These are phyloP conservation scores for Cyamopsis tetragonoloba DNA, from an alignment of 306 rosid species.

Conservation along the genomic window DNA sequence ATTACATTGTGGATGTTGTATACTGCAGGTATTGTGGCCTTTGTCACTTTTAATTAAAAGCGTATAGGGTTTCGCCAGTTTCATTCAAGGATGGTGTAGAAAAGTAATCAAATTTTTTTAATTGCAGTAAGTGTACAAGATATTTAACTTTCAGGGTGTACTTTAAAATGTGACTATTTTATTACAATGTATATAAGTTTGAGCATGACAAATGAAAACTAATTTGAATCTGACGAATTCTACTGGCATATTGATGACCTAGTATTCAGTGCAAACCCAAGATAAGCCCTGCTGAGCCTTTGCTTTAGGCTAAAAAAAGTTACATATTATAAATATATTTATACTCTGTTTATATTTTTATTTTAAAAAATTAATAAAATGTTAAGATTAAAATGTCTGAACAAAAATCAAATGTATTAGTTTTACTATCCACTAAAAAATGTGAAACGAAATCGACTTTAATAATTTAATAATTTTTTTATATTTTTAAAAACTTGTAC, in stretches of 20 bases:
- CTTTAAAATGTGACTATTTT: conserved; percentile 21
- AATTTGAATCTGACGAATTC: conserved; percentile 1
- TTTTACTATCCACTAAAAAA: no score
- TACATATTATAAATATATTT: no score
- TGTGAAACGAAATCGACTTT: no score
- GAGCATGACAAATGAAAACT: conserved; percentile 20
- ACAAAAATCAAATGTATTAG: no score
- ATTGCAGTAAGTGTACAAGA: conserved; percentile 28
- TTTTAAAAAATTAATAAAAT: no score
- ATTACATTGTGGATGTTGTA: not conserved
- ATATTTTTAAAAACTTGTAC: no score
- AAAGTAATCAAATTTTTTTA: conserved; percentile 12
- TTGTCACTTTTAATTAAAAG: conserved; percentile 5
- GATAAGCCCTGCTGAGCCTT: no score
- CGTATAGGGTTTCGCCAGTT: conserved; percentile 6
- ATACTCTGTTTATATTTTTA: no score
- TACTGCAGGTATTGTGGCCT: conserved; percentile 26
- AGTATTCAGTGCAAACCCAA: not conserved
- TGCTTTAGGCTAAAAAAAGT: no score
- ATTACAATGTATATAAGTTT: conserved; percentile 31
- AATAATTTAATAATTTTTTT: no score
- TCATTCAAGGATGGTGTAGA: conserved; percentile 25
- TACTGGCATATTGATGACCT: not conserved
- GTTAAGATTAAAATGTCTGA: no score
- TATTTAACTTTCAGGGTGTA: conserved; percentile 12